A percentile compares a stretch with the other conserved stretches of the same genome.
Conservation (phyloP, 2,329 filamentous ascomycete species). For the Fusarium pilosicola region DNA sequence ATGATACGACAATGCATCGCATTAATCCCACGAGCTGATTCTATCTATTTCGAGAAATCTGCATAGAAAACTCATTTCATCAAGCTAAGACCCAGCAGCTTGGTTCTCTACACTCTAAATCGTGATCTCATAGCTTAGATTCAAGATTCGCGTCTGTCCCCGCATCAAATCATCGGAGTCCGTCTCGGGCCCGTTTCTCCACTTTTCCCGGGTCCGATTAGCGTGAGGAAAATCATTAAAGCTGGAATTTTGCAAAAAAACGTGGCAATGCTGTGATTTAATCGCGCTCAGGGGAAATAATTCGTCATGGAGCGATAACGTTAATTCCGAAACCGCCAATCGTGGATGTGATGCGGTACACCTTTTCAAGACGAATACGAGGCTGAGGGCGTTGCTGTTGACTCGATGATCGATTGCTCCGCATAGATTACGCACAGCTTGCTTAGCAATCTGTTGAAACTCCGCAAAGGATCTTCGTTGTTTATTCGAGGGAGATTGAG, state of each 20-base stretch:
- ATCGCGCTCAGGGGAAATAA: neutral
- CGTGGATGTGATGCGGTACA: neutral
- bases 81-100: neutral
- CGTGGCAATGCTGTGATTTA: neutral
- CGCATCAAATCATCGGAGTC: conserved; percentile 5
- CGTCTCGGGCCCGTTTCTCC: conserved; percentile 2
- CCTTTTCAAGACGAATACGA: neutral
- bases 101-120: neutral
- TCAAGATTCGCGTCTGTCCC: neutral
- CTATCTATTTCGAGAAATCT: neutral
- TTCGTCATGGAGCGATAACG: neutral
- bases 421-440: neutral
- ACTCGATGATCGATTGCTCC: neutral
- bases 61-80: neutral
- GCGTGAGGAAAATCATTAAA: neutral
- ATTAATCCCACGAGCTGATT: neutral
- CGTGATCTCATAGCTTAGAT: neutral
- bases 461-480: neutral
- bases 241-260: neutral
- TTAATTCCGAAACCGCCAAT: neutral
- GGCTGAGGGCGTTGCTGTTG: neutral
- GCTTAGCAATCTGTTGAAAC: neutral
- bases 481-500: neutral
- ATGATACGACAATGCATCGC: neutral
- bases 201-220: conserved; percentile 1